Percentiles rank a stretch among this genome's conserved stretches.
phyloP scores from a whole-genome alignment of 495 filamentous ascomycete genomes.

The Daldinia concentrica region DNA sequence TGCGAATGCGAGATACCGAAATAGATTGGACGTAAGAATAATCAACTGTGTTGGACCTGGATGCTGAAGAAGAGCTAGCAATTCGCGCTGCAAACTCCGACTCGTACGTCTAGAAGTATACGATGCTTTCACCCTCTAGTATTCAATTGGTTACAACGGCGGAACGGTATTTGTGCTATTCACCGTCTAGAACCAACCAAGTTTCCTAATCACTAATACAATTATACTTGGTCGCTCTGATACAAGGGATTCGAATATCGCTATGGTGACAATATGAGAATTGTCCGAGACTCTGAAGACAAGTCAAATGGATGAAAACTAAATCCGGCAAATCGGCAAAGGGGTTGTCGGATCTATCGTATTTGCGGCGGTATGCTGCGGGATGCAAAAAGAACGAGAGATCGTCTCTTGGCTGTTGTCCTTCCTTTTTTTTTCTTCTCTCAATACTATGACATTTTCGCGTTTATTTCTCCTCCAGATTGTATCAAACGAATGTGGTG shows the following conservation, averaged over 20 bases:
- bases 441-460: constrained; percentile 32
- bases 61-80: not conserved
- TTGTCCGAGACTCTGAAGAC: constrained; percentile 3
- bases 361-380: not conserved
- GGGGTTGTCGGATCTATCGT: constrained; percentile 20
- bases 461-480: constrained; percentile 17
- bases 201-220: constrained; percentile 11
- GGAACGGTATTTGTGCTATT: constrained; percentile 13
- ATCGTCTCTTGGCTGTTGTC: constrained; percentile 26
- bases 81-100: constrained; percentile 5
- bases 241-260: not conserved
- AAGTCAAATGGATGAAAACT: not conserved
- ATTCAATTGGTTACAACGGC: constrained; percentile 24
- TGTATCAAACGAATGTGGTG: constrained; percentile 36
- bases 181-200: constrained; percentile 11
- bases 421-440: constrained; percentile 16
- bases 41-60: constrained; percentile 1
- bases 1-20: not conserved
- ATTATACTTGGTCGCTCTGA: constrained; percentile 5
- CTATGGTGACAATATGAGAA: not conserved
- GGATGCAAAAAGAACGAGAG: constrained; percentile 25
- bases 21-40: constrained; percentile 3
- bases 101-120: constrained; percentile 12
- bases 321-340: constrained; percentile 24
- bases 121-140: constrained; percentile 5